A percentile compares a stretch with the other conserved stretches of the same genome.
phyloP scores from a whole-genome alignment of 1,284 basidiomycete species.

The Marasmius tenuissimus region DNA sequence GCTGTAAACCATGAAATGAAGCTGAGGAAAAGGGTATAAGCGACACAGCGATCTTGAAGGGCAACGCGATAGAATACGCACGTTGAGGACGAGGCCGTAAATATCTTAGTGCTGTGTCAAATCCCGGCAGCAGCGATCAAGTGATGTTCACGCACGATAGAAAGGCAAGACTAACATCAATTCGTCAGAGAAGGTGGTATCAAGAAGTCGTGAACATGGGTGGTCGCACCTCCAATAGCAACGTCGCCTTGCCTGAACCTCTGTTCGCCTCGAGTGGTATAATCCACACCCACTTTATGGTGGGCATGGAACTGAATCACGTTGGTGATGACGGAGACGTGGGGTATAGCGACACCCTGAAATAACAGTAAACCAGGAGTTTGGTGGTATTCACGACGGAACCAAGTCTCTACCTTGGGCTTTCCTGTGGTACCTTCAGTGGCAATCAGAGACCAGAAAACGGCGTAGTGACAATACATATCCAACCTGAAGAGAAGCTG shows the following conservation, averaged over 20 bases:
- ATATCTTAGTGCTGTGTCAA: slow-evolving; percentile 44
- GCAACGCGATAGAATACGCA: slow-evolving; percentile 27
- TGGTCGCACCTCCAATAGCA: slow-evolving; percentile 37
- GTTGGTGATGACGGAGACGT: slow-evolving; percentile 60
- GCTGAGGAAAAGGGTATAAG: slow-evolving; percentile 23
- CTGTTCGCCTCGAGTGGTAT: slow-evolving; percentile 31
- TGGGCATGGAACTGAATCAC: slow-evolving; percentile 56
- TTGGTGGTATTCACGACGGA: neutral
- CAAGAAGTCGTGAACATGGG: neutral
- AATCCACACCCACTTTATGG: slow-evolving; percentile 39
- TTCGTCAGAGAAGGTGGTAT: neutral
- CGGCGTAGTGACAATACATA: slow-evolving; percentile 26
- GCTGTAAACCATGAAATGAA: slow-evolving; percentile 53
- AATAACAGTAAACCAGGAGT: neutral
- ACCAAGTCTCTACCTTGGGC: slow-evolving; percentile 31
- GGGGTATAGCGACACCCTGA: slow-evolving; percentile 66
- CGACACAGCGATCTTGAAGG: neutral
- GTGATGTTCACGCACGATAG: slow-evolving; percentile 31
- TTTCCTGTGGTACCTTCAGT: slow-evolving; percentile 43
- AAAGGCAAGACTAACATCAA: slow-evolving; percentile 39
- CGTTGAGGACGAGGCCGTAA: slow-evolving; percentile 59
- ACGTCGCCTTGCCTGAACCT: slow-evolving; percentile 57
- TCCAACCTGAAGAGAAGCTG: slow-evolving; percentile 65
- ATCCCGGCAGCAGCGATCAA: no score
- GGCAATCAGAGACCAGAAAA: neutral